phyloP scores from a whole-genome alignment of 805 yeast species.

The Pichia deserticola region DNA sequence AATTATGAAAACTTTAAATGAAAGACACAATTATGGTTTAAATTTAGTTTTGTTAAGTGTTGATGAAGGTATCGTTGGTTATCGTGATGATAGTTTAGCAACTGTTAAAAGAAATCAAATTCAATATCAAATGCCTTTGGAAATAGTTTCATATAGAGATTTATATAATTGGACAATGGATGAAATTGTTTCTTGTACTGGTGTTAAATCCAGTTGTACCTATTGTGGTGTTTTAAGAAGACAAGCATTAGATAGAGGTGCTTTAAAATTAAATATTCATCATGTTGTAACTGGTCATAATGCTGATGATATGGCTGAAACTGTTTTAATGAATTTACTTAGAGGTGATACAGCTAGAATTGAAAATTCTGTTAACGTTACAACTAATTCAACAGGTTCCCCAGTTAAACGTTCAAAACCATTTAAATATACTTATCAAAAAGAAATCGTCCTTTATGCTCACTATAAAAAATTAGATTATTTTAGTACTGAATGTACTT shows the following conservation, averaged over 20 bases:
- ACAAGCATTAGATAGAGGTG: constrained; percentile 95
- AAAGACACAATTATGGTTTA: constrained; percentile 82
- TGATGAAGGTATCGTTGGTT: constrained; percentile 96
- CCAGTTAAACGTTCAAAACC: constrained; percentile 94
- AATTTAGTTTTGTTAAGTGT: constrained; percentile 74
- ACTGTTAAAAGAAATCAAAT: constrained; percentile 89
- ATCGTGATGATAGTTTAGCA: constrained; percentile 93
- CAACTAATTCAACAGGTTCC: constrained; percentile 76
- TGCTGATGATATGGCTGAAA: constrained; percentile 99
- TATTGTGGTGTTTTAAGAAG: constrained; percentile 96
- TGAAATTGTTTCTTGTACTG: constrained; percentile 90
- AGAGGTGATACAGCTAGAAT: constrained; percentile 95
- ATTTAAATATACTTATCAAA: constrained; percentile 90
- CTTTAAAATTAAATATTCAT: constrained; percentile 70
- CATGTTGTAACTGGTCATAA: constrained; percentile 98
- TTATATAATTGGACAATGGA: constrained; percentile 98
- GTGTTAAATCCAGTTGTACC: constrained; percentile 89
- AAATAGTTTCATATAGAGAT: constrained; percentile 68
- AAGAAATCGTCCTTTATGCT: constrained; percentile 95
- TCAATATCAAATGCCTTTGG: constrained; percentile 45
- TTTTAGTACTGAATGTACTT: constrained; percentile 94
- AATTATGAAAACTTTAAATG: constrained; percentile 78
- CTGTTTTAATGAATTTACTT: constrained; percentile 87
- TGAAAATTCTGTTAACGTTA: constrained; percentile 78
- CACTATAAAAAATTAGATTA: constrained; percentile 93